phyloP scores from a whole-genome alignment of 2,329 filamentous ascomycete genomes.

The Fusarium veterinarium region DNA sequence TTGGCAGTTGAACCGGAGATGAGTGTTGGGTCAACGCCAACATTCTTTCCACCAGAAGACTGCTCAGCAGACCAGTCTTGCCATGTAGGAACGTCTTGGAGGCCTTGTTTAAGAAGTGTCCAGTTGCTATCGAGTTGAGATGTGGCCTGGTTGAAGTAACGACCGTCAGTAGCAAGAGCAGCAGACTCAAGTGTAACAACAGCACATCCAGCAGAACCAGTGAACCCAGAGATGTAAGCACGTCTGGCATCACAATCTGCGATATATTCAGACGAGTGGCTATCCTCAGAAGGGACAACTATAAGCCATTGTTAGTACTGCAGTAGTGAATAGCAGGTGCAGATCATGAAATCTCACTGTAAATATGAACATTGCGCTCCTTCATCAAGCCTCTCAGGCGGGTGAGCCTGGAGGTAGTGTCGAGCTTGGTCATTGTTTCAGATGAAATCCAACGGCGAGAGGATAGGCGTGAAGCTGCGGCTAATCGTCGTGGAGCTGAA shows the following conservation, averaged over 20 bases:
- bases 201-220: constrained; percentile 92
- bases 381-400: constrained; percentile 88
- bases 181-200: constrained; percentile 89
- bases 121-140: constrained; percentile 94
- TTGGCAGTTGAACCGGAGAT: constrained; percentile 73
- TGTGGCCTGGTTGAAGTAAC: constrained; percentile 96
- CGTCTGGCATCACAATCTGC: constrained; percentile 93
- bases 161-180: constrained; percentile 91
- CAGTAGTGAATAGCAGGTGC: background rate
- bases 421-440: constrained; percentile 60
- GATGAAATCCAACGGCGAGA: constrained; percentile 35
- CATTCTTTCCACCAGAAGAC: constrained; percentile 84
- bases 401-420: constrained; percentile 81
- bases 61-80: constrained; percentile 95
- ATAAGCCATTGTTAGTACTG: constrained; percentile 29
- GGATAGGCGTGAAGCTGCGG: constrained; percentile 10
- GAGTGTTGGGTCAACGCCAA: constrained; percentile 90
- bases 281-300: constrained; percentile 98
- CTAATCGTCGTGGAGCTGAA: constrained; percentile 31
- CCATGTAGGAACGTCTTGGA: constrained; percentile 95
- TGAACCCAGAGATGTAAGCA: constrained; percentile 93
- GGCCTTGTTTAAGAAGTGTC: constrained; percentile 89
- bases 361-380: constrained; percentile 87
- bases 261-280: constrained; percentile 98
- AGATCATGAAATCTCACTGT: constrained; percentile 71